Evolutionary conservation across 768 basidiomycete species (phyloP), one percentile per base, ranked within the genome.

Genomic region (Calocybe indica): DNA sequence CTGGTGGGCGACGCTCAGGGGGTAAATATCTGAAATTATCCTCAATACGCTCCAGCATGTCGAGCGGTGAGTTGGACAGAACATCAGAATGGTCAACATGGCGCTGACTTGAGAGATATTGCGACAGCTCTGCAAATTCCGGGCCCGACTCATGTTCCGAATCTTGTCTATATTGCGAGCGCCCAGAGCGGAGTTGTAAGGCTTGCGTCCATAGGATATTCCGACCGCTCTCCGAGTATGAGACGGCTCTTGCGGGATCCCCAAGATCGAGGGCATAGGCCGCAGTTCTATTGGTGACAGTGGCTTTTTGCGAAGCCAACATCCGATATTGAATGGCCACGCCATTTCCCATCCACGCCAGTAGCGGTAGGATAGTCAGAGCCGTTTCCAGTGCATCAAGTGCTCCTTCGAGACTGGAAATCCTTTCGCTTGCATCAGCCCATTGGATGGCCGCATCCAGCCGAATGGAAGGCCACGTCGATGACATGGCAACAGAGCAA

Each of bases 191-290:
- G 0, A 64, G 60, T 7, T 56, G 6, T 59, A 54, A 6, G 62
- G 54, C 8, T 38, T 65, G 65, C 13, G 45, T 50, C 64, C 67
- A 66, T 3, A 61, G 46, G 12, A 64, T 44, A 28, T 57, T 58
- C 4, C 63, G 57, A 3, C 64, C 62, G 44, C 60, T 55, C 33
- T 64, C 63, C 7, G 71, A 56, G 58, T 67, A 59, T 50, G 69
- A 65, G 30, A 71, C 55, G n/a, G 60, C 63, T 13, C 46, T 55
- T 6, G 60, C 47, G 8, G 54, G 46, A 8, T 62, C 50, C 8
- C 45, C 45, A 5, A 43, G 15, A 30, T 53, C 46, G 32, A 62
- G 56, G 5, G 64, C 65, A 22, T 56, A 56, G 7, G 59, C 53
- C 0, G 58, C 62, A 3, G 65, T 62, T 5, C 40, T 15, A 15